Evolutionary conservation across 306 rosid genomes (phyloP), one percentile per base, ranked within the genome.

Genomic region (Casuarina cunninghamiana): DNA sequence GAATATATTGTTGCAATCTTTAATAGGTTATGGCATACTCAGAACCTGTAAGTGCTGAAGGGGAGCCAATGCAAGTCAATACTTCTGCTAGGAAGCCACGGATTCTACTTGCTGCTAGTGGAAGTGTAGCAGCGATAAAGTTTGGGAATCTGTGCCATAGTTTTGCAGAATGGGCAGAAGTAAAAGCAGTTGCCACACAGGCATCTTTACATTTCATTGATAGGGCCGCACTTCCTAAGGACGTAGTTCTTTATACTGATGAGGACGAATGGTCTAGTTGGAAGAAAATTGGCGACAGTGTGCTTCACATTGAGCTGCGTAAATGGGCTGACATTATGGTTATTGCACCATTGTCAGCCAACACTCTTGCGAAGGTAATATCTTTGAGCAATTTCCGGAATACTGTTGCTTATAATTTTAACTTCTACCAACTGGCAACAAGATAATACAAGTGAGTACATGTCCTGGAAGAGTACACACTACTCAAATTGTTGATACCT

Each of bases 311-410:
- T 84, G 93, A 91, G 79, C 97, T 95, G 72, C 77, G 84, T 39
- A 79, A 75, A 62, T 95, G 98, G 97, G 98, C 97, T 78, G 98
- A 95, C 71, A 84, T 92, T 76, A 74, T 95, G 89, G 90, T 95
- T 68, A 86, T 95, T 53, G 97, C 97, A 48, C 98, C 98, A 16
- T 78, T 92, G 71, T 95, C 98, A 60, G 96, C 97, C 38, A 86
- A 92, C 81, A 95, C 96, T 19, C 92, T 95, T 55, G 95, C 77
- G 83, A 95, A 92, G 98, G 98, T 95, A 94, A 76, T 39, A 42
- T 69, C 50, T 17, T 72, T 51, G n/a, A 71, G 35, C 69, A 65
- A 9, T 75, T 19, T 69, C 70, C 21, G 54, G 32, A 50, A 61
- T 82, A 55, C 58, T 77, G 48, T 77, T 35, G 60, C 53, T 70